Percentiles rank a stretch among this genome's conserved stretches.
Evolutionary conservation across 2,329 filamentous ascomycete species (phyloP).

Genomic region (Diaporthe vaccinii): DNA sequence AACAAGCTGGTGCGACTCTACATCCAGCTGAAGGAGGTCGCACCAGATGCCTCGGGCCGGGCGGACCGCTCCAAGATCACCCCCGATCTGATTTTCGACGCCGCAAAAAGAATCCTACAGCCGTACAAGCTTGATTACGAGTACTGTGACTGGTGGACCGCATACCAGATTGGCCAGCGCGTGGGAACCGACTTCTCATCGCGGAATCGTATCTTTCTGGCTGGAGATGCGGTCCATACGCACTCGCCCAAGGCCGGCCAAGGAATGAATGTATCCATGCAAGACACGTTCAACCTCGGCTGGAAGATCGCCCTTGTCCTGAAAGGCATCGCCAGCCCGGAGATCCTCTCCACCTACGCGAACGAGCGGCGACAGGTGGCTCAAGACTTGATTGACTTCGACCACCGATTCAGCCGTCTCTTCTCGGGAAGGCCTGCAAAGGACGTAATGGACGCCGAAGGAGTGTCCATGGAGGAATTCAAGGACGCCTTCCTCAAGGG

Average conservation of each 20-base stretch:
- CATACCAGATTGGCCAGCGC: constrained; percentile 77
- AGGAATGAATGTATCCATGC: constrained; percentile 81
- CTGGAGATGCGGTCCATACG: constrained; percentile 74
- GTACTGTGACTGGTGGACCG: constrained; percentile 76
- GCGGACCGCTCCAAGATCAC: constrained; percentile 74
- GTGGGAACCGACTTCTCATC: constrained; percentile 70
- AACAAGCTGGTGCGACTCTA: constrained; percentile 72
- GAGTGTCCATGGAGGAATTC: constrained; percentile 74
- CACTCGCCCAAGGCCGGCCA: constrained; percentile 74
- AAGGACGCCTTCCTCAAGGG: constrained; percentile 72
- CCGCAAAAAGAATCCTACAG: constrained; percentile 73
- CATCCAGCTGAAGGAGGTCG: constrained; percentile 69
- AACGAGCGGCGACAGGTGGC: constrained; percentile 71
- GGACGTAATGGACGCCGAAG: constrained; percentile 70
- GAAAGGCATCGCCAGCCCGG: constrained; percentile 57
- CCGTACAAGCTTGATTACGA: constrained; percentile 77
- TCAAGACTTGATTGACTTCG: constrained; percentile 75
- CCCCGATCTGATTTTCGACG: constrained; percentile 71
- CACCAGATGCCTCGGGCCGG: constrained; percentile 59
- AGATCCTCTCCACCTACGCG: constrained; percentile 64
- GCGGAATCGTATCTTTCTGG: constrained; percentile 74
- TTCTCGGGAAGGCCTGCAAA: constrained; percentile 71
- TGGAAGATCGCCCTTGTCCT: constrained; percentile 67
- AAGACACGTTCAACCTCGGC: constrained; percentile 71
- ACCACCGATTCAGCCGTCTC: constrained; percentile 68